Percentiles rank a stretch among this genome's conserved stretches.
Evolutionary conservation across 352 stramenopile genomes (phyloP).

Genomic region (Globisporangium cylindrosporum): DNA sequence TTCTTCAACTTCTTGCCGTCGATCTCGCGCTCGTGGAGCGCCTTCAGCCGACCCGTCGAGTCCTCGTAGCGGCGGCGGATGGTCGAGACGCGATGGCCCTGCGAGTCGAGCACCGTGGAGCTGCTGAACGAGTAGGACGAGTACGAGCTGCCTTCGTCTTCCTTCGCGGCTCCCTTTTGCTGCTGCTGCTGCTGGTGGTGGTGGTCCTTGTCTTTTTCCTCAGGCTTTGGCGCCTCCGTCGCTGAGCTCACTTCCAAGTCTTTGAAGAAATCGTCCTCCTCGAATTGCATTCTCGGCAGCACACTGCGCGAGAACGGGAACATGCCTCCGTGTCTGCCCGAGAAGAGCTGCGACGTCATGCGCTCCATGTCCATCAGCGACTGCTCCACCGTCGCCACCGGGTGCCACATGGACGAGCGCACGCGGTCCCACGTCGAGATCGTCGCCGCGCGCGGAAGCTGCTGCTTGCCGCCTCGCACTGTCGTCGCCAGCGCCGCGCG

Average conservation of each 20-base stretch:
- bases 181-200: not conserved
- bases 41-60: not conserved
- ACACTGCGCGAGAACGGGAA: not conserved
- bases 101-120: not conserved
- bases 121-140: not conserved
- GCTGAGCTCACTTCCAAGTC: not conserved
- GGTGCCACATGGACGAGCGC: not conserved
- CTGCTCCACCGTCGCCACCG: not conserved
- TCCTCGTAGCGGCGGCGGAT: not conserved
- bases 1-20: not conserved
- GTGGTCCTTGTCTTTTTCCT: not conserved
- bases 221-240: not conserved
- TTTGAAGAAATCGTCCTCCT: not conserved
- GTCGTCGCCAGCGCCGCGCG: not conserved
- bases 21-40: not conserved
- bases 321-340: not conserved
- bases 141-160: not conserved
- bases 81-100: not conserved
- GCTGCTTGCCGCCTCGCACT: not conserved
- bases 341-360: not conserved
- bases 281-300: not conserved
- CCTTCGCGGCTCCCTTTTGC: not conserved
- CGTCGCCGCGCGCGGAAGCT: conserved; percentile 33
- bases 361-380: not conserved
- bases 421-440: conserved; percentile 76